Conservation (phyloP, 176 grass and related monocot species). For the Phoenix roebelenii region DNA sequence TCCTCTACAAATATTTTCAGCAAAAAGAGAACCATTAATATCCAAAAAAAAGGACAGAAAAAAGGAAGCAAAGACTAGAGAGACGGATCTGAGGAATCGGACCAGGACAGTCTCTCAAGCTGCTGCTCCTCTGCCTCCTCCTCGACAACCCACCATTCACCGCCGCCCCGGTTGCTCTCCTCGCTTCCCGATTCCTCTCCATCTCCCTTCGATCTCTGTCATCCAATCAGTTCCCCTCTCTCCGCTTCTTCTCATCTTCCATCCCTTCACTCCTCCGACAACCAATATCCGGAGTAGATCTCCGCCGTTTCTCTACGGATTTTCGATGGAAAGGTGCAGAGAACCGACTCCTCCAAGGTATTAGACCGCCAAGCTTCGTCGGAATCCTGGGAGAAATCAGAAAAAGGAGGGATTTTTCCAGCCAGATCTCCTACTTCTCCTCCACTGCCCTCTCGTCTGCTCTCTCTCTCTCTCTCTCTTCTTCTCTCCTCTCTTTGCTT, state of each 20-base stretch:
- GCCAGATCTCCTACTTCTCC: not conserved
- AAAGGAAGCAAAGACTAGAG: not conserved
- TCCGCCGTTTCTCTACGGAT: not conserved
- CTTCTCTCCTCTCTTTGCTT: constrained; percentile 2
- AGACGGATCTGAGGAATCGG: not conserved
- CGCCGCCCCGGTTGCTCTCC: constrained; percentile 4
- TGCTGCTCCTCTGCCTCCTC: constrained; percentile 4
- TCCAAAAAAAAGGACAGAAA: not conserved
- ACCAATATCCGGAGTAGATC: not conserved
- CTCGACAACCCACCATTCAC: constrained; percentile 4
- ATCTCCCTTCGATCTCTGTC: constrained; percentile 3
- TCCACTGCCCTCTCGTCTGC: not conserved
- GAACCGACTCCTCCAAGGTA: not conserved
- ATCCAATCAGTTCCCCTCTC: not conserved
- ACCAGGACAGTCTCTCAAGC: constrained; percentile 5
- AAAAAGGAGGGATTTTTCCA: no score
- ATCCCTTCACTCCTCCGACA: not conserved
- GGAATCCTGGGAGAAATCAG: no score
- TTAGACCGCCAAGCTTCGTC: not conserved
- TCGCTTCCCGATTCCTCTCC: constrained; percentile 8
- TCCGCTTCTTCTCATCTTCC: not conserved
- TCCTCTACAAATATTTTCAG: not conserved
- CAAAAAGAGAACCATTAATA: not conserved
- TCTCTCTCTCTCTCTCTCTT: no score
- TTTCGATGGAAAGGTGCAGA: not conserved